These are phyloP conservation scores for Clathrus columnatus DNA, from an alignment of 768 basidiomycete genomes.

Conservation along the genomic window DNA sequence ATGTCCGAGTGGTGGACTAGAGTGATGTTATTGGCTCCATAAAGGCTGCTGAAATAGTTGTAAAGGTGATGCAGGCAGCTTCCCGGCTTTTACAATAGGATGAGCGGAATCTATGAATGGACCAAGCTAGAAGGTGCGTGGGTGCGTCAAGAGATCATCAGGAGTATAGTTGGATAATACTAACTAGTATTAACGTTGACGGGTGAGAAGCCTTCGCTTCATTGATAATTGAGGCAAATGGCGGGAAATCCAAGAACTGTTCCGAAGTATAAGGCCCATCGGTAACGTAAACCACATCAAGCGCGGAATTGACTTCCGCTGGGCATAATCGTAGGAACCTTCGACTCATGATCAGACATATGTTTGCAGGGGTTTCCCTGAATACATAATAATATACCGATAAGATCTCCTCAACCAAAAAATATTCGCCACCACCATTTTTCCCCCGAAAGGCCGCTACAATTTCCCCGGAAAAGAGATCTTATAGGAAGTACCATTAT, in stretches of 20 bases:
- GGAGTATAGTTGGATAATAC: constrained; percentile 10
- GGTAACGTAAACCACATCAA: constrained; percentile 60
- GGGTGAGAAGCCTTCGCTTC: constrained; percentile 59
- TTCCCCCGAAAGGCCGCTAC: constrained; percentile 79
- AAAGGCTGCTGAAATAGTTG: constrained; percentile 63
- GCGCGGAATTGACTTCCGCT: constrained; percentile 28
- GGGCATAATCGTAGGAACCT: constrained; percentile 57
- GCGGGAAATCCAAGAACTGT: constrained; percentile 63
- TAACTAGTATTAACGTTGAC: constrained; percentile 68
- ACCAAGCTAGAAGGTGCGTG: constrained; percentile 54
- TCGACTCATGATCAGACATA: not conserved
- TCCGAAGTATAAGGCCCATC: constrained; percentile 86
- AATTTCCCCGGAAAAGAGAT: constrained; percentile 84
- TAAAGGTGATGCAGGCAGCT: constrained; percentile 52
- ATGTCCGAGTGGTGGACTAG: constrained; percentile 57
- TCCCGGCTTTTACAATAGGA: constrained; percentile 65
- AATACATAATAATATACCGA: constrained; percentile 52
- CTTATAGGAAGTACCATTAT: constrained; percentile 54
- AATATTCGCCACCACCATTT: constrained; percentile 87
- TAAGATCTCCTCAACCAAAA: constrained; percentile 74
- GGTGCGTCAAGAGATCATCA: not conserved
- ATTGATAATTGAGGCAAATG: constrained; percentile 57
- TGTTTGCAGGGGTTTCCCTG: too few species aligned
- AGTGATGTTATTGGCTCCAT: constrained; percentile 46
- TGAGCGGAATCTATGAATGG: constrained; percentile 84